A percentile compares a stretch with the other conserved stretches of the same genome.
phyloP scores from a whole-genome alignment of 495 filamentous ascomycete species.

The Choiromyces venosus region DNA sequence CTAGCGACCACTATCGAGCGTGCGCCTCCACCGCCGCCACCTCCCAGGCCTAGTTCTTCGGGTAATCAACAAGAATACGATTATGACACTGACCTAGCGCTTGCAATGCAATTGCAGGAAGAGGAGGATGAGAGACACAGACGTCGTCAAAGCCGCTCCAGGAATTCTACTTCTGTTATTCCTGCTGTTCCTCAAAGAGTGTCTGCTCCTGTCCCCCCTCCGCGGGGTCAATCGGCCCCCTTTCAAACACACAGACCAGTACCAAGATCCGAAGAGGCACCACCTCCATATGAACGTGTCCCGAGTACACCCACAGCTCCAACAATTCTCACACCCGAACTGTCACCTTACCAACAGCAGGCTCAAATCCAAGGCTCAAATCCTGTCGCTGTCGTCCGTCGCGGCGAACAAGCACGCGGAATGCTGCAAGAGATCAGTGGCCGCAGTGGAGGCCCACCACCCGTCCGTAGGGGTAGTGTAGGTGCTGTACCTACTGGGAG shows the following conservation, averaged over 20 bases:
- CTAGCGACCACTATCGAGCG: constrained; percentile 10
- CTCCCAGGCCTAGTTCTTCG: background rate
- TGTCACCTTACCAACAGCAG: constrained; percentile 25
- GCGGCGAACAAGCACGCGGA: constrained; percentile 25
- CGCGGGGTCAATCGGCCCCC: background rate
- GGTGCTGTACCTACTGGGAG: constrained; percentile 2
- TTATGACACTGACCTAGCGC: constrained; percentile 71
- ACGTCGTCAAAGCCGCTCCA: constrained; percentile 36
- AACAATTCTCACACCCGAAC: constrained; percentile 9
- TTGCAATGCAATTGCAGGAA: constrained; percentile 76
- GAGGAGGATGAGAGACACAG: constrained; percentile 69
- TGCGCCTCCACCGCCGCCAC: constrained; percentile 44
- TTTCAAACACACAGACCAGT: background rate
- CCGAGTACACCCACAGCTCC: constrained; percentile 2
- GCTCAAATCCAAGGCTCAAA: constrained; percentile 7
- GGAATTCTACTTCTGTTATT: background rate
- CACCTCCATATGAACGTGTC: constrained; percentile 37
- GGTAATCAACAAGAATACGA: constrained; percentile 49
- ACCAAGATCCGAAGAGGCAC: constrained; percentile 8
- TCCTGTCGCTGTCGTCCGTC: background rate
- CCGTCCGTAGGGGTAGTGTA: background rate
- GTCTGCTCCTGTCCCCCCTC: background rate
- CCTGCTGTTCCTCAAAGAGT: background rate
- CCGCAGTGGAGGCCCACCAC: constrained; percentile 7
- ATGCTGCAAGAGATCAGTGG: constrained; percentile 26